phyloP scores from a whole-genome alignment of 2,329 filamentous ascomycete species.

The Fusarium sp. region DNA sequence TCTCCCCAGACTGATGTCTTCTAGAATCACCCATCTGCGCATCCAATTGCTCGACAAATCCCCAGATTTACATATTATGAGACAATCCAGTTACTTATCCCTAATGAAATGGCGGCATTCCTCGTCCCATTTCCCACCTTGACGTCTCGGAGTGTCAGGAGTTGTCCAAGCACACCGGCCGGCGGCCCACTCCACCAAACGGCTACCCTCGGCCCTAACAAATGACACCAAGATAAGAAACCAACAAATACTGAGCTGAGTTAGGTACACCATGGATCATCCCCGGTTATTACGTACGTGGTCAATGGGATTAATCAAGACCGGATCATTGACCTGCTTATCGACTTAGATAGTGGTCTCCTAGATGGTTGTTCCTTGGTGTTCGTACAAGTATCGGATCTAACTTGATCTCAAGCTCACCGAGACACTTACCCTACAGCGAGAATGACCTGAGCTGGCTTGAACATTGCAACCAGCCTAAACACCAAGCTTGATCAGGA shows the following conservation, averaged over 20 bases:
- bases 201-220: neutral
- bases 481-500: neutral
- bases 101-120: neutral
- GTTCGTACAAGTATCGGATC: no score
- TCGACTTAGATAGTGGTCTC: neutral
- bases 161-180: neutral
- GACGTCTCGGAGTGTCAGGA: neutral
- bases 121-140: neutral
- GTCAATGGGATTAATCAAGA: neutral
- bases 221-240: neutral
- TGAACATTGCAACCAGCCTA: neutral
- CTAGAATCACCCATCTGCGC: neutral
- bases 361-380: no score
- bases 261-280: neutral
- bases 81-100: neutral
- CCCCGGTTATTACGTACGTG: neutral
- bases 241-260: neutral
- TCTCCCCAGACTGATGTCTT: no score
- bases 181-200: neutral
- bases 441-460: neutral
- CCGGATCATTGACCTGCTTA: neutral
- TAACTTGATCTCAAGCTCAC: neutral
- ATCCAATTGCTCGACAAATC: neutral
- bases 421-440: neutral
- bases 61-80: neutral